A percentile compares a stretch with the other conserved stretches of the same genome.
Conservation (phyloP, 2,329 filamentous ascomycete genomes). For the Juglanconis sp. region DNA sequence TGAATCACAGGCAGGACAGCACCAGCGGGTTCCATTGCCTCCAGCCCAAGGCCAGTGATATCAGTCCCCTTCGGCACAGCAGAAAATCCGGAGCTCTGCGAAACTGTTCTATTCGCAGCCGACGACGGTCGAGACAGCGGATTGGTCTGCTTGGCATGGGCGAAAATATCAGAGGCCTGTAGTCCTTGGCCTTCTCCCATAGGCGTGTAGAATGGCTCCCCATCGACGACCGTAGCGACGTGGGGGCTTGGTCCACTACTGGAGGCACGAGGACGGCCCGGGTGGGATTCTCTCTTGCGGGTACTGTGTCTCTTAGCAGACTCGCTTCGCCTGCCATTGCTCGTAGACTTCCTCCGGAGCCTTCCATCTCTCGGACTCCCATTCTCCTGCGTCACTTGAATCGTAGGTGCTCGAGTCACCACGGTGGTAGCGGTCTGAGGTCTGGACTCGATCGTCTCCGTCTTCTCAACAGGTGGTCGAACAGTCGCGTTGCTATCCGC, state of each 20-base stretch:
- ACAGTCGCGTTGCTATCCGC: slow-evolving; percentile 32
- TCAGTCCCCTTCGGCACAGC: slow-evolving; percentile 38
- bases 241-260: slow-evolving; percentile 40
- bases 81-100: slow-evolving; percentile 44
- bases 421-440: slow-evolving; percentile 44
- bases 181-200: slow-evolving; percentile 34
- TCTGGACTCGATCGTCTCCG: slow-evolving; percentile 26
- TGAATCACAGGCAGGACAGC: slow-evolving; percentile 50
- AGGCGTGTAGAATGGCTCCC: slow-evolving; percentile 50
- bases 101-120: slow-evolving; percentile 36
- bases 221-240: slow-evolving; percentile 43
- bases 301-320: slow-evolving; percentile 49
- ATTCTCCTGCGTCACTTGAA: slow-evolving; percentile 71
- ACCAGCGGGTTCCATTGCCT: slow-evolving; percentile 42
- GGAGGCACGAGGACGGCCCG: slow-evolving; percentile 42
- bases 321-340: slow-evolving; percentile 42
- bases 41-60: slow-evolving; percentile 36
- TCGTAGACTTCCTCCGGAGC: slow-evolving; percentile 33
- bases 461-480: slow-evolving; percentile 30
- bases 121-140: slow-evolving; percentile 40
- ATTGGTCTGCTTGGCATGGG: slow-evolving; percentile 35
- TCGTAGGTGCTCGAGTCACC: slow-evolving; percentile 58
- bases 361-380: slow-evolving; percentile 38
- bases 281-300: slow-evolving; percentile 51
- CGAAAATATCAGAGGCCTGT: slow-evolving; percentile 42